These are phyloP conservation scores for Aspergillus versicolor DNA, from an alignment of 2,329 filamentous ascomycete genomes.

Conservation along the genomic window DNA sequence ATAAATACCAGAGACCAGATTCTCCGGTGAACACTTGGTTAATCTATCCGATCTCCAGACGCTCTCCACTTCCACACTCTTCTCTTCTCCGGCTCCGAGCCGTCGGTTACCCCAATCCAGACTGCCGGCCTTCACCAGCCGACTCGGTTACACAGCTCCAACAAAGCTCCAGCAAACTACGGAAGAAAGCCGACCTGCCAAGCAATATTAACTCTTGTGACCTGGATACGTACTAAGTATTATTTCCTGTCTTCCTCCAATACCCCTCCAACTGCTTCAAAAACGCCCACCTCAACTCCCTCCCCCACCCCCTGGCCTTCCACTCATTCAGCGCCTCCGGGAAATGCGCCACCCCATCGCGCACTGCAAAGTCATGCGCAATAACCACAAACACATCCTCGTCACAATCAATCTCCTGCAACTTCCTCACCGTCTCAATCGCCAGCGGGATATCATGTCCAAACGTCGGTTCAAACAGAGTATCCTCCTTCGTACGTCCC, in stretches of 20 bases:
- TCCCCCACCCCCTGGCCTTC: conserved; percentile 26
- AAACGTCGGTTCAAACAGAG: conserved; percentile 23
- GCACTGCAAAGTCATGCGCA: conserved; percentile 28
- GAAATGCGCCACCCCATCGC: conserved; percentile 26
- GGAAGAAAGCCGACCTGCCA: background rate
- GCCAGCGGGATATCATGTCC: conserved; percentile 25
- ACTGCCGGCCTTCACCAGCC: background rate
- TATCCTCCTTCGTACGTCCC: conserved; percentile 10
- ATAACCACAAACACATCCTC: conserved; percentile 31
- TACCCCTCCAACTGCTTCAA: conserved; percentile 15
- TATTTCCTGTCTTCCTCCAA: background rate
- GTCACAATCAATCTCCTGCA: conserved; percentile 27
- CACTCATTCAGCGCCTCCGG: conserved; percentile 29
- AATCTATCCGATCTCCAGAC: no score
- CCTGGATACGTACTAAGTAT: no score
- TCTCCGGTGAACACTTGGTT: no score
- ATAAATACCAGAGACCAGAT: no score
- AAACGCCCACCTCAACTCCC: conserved; percentile 25
- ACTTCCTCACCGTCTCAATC: conserved; percentile 19
- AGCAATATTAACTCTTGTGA: background rate
- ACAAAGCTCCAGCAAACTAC: background rate
- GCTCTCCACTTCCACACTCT: no score
- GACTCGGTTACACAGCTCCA: background rate
- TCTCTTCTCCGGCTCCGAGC: background rate
- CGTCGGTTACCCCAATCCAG: conserved; percentile 5